Evolutionary conservation across 1,284 basidiomycete genomes (phyloP).

Genomic region (Ceratobasidium sp.): DNA sequence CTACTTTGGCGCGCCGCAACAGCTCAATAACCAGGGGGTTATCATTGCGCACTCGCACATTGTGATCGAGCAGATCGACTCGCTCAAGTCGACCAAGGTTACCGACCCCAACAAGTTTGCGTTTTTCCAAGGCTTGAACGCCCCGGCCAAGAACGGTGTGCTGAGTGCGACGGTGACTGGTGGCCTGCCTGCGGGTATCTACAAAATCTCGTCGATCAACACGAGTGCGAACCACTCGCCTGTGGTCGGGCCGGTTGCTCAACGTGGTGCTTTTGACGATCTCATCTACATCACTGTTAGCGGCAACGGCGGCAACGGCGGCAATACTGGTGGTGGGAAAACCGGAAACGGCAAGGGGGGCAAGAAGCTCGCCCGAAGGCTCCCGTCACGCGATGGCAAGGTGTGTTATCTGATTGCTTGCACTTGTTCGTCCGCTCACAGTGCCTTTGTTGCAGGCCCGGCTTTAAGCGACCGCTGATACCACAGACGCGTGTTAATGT

Average conservation of each 20-base stretch:
- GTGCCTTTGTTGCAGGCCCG: conserved; percentile 6
- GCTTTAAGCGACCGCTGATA: conserved; percentile 12
- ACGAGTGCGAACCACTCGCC: conserved; percentile 57
- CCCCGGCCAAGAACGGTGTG: conserved; percentile 52
- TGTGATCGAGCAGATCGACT: conserved; percentile 55
- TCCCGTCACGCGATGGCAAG: conserved; percentile 30
- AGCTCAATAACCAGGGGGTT: conserved; percentile 53
- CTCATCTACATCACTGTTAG: conserved; percentile 62
- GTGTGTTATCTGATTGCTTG: background rate
- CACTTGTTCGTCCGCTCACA: background rate
- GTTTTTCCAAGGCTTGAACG: conserved; percentile 58
- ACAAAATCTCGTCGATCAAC: conserved; percentile 54
- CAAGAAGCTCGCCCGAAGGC: conserved; percentile 25
- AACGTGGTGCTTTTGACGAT: conserved; percentile 72
- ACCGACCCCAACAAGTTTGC: conserved; percentile 54
- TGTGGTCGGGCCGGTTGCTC: conserved; percentile 62
- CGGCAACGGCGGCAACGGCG: background rate
- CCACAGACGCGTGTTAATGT: conserved; percentile 2
- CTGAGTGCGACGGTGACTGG: conserved; percentile 54
- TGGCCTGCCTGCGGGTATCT: conserved; percentile 56
- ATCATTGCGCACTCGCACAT: conserved; percentile 56
- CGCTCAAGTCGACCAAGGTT: conserved; percentile 52
- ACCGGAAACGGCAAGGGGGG: background rate
- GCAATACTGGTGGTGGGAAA: background rate
- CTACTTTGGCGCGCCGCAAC: conserved; percentile 57